Evolutionary conservation across 169 alveolate species (phyloP).

Genomic region (Eimeria nieschulzi): DNA sequence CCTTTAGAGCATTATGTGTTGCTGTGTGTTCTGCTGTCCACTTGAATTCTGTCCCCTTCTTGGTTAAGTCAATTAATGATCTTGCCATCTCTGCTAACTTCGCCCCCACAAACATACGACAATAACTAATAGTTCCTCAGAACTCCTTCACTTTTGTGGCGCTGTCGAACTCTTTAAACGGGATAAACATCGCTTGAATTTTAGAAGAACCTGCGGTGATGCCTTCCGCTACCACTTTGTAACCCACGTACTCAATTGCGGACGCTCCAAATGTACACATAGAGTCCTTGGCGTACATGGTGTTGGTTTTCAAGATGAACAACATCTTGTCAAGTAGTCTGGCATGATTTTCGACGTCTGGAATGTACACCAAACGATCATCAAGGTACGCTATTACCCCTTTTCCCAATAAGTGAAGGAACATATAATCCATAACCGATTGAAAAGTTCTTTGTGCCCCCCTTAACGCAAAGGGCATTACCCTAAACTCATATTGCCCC

Average conservation of each 20-base stretch:
- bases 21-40: background rate
- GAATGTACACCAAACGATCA: background rate
- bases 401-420: background rate
- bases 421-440: background rate
- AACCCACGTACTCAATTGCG: background rate
- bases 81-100: background rate
- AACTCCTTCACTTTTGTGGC: background rate
- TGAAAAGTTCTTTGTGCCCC: background rate
- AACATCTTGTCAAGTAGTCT: background rate
- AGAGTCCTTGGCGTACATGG: background rate
- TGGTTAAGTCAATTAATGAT: background rate
- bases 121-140: background rate
- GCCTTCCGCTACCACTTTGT: background rate
- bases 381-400: background rate
- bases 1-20: background rate
- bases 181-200: background rate
- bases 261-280: background rate
- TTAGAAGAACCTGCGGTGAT: background rate
- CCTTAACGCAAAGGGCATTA: background rate
- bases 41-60: background rate
- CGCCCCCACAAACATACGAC: background rate
- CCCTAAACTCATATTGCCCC: background rate
- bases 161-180: background rate
- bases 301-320: background rate
- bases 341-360: too few species aligned